Conservation (phyloP, 768 basidiomycete genomes). For the Tubosaeta sp. region DNA sequence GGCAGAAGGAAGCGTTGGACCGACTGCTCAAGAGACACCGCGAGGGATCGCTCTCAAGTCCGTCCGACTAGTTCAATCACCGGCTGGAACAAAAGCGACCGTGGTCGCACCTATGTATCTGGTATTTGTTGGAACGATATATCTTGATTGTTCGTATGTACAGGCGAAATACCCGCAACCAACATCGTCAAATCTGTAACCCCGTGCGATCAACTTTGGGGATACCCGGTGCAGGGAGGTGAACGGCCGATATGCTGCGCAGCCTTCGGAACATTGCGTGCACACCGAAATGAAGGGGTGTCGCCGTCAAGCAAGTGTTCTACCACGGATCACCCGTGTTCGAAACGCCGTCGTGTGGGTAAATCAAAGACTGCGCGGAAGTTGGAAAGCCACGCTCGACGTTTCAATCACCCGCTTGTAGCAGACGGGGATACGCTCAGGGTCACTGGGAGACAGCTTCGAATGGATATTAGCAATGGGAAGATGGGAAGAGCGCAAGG, state of each 20-base stretch:
- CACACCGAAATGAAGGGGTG: no score
- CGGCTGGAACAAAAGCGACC: neutral
- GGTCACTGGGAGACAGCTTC: neutral
- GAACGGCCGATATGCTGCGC: neutral
- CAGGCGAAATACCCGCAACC: no score
- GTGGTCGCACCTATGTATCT: neutral
- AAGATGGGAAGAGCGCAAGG: neutral
- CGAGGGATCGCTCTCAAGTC: constrained; percentile 22
- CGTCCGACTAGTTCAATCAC: neutral
- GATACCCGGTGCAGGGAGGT: no score
- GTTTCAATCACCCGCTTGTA: neutral
- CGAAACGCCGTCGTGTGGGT: neutral
- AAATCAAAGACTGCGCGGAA: neutral
- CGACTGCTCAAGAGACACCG: constrained; percentile 79
- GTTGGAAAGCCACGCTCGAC: neutral
- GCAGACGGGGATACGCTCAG: neutral
- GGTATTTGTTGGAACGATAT: neutral
- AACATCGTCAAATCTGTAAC: no score
- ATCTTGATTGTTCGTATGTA: neutral
- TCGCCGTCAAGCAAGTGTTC: no score
- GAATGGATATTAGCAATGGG: neutral
- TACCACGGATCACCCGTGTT: neutral
- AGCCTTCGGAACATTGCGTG: no score
- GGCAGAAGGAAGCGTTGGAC: constrained; percentile 91
- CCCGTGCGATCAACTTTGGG: no score